These are phyloP conservation scores for Fusarium keratoplasticum DNA, from an alignment of 2,329 filamentous ascomycete species.

Conservation along the genomic window DNA sequence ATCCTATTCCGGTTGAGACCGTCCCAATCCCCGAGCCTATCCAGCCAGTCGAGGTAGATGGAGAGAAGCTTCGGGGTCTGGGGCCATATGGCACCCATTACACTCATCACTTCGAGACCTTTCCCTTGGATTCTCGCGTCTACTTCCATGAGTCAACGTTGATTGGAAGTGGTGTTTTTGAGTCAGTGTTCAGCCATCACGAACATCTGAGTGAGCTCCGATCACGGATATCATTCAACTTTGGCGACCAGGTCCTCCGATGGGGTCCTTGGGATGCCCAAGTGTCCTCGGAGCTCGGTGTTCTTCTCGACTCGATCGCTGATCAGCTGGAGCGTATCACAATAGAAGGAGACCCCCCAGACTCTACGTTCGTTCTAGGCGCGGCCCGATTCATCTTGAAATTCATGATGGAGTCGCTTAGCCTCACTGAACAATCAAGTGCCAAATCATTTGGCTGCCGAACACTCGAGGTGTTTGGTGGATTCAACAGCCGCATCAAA, in stretches of 20 bases:
- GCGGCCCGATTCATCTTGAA: constrained; percentile 59
- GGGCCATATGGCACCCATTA: constrained; percentile 72
- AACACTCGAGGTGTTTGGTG: constrained; percentile 55
- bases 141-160: constrained; percentile 72
- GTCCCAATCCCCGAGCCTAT: constrained; percentile 10
- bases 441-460: constrained; percentile 58
- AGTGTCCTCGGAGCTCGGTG: constrained; percentile 70
- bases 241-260: constrained; percentile 61
- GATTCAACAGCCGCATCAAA: constrained; percentile 52
- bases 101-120: constrained; percentile 71
- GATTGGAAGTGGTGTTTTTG: constrained; percentile 65
- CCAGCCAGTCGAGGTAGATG: constrained; percentile 26
- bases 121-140: constrained; percentile 65
- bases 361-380: constrained; percentile 38
- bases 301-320: constrained; percentile 69
- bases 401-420: constrained; percentile 60
- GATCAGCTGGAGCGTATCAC: constrained; percentile 55
- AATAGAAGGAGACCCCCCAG: background rate
- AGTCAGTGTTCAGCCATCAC: constrained; percentile 50
- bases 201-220: constrained; percentile 47
- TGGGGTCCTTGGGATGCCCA: constrained; percentile 70
- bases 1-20: constrained; percentile 55
- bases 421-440: constrained; percentile 50
- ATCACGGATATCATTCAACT: constrained; percentile 54
- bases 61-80: constrained; percentile 60